These are phyloP conservation scores for Rhynchosporium graminicola DNA, from an alignment of 2,329 filamentous ascomycete genomes.

Conservation along the genomic window DNA sequence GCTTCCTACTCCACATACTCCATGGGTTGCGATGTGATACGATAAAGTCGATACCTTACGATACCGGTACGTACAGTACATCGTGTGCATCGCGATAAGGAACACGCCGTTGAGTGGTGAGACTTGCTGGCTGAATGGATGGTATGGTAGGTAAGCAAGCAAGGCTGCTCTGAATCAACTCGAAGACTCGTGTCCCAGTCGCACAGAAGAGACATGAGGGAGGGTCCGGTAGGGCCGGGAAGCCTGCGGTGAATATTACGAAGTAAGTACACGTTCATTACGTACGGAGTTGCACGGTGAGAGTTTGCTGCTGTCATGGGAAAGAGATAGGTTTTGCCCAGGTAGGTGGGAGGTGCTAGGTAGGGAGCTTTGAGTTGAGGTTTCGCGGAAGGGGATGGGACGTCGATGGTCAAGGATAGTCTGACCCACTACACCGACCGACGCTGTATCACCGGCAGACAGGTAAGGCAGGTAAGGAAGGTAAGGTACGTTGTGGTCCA, in stretches of 20 bases:
- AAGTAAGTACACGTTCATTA: constrained; percentile 28
- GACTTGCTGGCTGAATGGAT: not conserved
- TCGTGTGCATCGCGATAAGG: constrained; percentile 25
- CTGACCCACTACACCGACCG: not conserved
- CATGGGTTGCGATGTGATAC: no score
- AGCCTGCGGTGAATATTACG: constrained; percentile 6
- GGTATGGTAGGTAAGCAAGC: not conserved
- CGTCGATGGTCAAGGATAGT: no score
- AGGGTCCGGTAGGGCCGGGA: not conserved
- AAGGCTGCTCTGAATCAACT: constrained; percentile 15
- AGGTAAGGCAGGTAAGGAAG: no score
- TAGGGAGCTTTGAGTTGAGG: no score
- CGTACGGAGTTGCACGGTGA: constrained; percentile 32
- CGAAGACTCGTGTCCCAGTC: not conserved
- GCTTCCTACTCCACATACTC: no score
- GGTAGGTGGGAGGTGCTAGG: no score
- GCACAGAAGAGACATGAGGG: not conserved
- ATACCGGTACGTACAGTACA: no score
- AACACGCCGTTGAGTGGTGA: constrained; percentile 23
- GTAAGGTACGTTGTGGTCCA: not conserved
- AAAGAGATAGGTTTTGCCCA: not conserved
- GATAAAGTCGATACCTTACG: no score
- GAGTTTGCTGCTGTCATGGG: constrained; percentile 38
- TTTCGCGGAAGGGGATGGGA: no score
- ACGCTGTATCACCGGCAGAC: constrained; percentile 21